Evolutionary conservation across 495 filamentous ascomycete genomes (phyloP).

Genomic region (Diplogelasinospora grovesii): DNA sequence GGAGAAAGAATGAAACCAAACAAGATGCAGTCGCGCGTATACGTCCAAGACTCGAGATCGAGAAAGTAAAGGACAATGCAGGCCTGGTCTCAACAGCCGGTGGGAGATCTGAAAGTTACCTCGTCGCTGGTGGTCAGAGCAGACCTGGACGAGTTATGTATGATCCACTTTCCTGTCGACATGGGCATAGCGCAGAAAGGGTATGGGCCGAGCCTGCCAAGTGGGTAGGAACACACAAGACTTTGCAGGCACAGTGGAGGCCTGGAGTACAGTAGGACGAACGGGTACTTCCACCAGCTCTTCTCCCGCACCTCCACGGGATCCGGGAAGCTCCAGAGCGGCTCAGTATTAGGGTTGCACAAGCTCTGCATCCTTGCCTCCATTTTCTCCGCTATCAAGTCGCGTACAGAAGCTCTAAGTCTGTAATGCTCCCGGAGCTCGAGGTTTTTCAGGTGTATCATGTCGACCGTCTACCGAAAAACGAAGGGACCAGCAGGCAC

Average conservation of each 20-base stretch:
- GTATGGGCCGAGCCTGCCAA: too few relatives aligned
- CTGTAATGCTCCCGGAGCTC: too few relatives aligned
- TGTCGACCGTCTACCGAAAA: too few relatives aligned
- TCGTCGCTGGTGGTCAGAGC: conserved; percentile 11
- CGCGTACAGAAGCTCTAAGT: too few relatives aligned
- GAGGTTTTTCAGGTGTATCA: too few relatives aligned
- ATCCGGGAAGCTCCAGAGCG: conserved; percentile 5
- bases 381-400: neutral
- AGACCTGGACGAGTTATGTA: conserved; percentile 11
- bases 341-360: conserved; percentile 13
- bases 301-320: neutral
- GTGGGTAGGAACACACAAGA: too few relatives aligned
- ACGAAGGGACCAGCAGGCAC: too few relatives aligned
- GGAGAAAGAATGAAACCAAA: neutral
- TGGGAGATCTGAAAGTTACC: conserved; percentile 3
- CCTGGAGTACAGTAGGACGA: conserved; percentile 1
- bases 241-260: neutral
- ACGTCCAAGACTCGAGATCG: neutral
- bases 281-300: conserved; percentile 4
- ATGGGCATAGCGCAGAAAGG: neutral
- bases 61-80: neutral
- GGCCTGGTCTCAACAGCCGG: neutral
- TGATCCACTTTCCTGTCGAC: conserved; percentile 13
- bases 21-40: neutral
- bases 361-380: neutral